Evolutionary conservation across 306 rosid species (phyloP).

Genomic region (Neltuma alba): DNA sequence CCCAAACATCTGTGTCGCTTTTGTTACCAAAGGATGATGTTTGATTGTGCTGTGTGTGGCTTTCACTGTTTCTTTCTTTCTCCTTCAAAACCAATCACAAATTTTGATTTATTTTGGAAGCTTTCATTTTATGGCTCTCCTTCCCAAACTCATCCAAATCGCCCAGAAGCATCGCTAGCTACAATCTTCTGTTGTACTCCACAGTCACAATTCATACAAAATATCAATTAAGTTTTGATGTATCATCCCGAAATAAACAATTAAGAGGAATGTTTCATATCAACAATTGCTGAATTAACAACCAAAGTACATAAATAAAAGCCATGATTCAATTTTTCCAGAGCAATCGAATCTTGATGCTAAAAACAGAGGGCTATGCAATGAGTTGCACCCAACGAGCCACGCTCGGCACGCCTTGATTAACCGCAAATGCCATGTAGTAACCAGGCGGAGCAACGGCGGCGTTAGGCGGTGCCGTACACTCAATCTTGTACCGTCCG

Average conservation of each 20-base stretch:
- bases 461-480: conserved; percentile 71
- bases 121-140: neutral
- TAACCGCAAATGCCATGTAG: conserved; percentile 85
- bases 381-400: conserved; percentile 76
- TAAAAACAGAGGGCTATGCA: neutral
- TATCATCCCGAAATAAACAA: neutral
- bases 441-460: conserved; percentile 86
- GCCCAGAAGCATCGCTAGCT: neutral
- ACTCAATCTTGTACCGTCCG: conserved; percentile 50
- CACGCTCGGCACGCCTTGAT: conserved; percentile 90
- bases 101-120: neutral
- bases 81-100: neutral
- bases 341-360: neutral
- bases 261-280: neutral
- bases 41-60: neutral
- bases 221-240: neutral
- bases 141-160: neutral
- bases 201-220: too few relatives aligned
- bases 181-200: too few relatives aligned
- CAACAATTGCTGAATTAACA: conserved; percentile 2
- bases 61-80: neutral
- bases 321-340: neutral
- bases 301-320: neutral
- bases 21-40: neutral
- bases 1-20: neutral